Conservation (phyloP, 495 filamentous ascomycete species). For the Penicillium crystallinum region DNA sequence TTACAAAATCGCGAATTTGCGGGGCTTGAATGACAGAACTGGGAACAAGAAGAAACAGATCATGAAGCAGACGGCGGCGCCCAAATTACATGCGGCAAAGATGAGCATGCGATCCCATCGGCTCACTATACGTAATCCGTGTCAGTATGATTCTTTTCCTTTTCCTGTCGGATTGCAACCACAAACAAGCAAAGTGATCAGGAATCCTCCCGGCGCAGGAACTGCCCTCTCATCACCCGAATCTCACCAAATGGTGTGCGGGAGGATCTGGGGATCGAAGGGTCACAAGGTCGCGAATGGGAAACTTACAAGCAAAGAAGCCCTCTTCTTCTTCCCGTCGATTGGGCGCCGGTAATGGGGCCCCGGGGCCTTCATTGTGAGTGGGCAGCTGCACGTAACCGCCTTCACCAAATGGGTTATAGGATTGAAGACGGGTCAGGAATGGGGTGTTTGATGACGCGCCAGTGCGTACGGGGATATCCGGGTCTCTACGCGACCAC, state of each 20-base stretch:
- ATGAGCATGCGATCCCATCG: conserved; percentile 94
- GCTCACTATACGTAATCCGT: conserved; percentile 61
- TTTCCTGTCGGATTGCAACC: conserved; percentile 17
- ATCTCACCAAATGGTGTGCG: conserved; percentile 13
- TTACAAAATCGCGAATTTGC: conserved; percentile 96
- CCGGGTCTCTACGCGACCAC: conserved; percentile 83
- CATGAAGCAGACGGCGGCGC: conserved; percentile 84
- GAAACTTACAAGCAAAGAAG: conserved; percentile 89
- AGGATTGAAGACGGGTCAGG: conserved; percentile 71
- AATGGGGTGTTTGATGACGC: conserved; percentile 64
- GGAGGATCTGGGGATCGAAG: conserved; percentile 20
- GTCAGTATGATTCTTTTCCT: conserved; percentile 16
- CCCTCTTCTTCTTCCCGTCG: conserved; percentile 91
- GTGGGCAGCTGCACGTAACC: conserved; percentile 93
- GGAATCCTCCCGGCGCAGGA: conserved; percentile 37
- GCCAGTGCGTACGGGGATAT: conserved; percentile 74
- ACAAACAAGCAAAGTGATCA: conserved; percentile 18
- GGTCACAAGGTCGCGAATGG: conserved; percentile 14
- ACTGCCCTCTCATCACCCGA: conserved; percentile 38
- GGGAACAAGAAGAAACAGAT: conserved; percentile 88
- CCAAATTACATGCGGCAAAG: conserved; percentile 87
- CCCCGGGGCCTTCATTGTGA: conserved; percentile 67
- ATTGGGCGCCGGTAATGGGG: conserved; percentile 77
- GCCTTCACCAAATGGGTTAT: conserved; percentile 83
- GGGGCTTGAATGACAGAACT: conserved; percentile 66